phyloP scores from a whole-genome alignment of 1,284 basidiomycete genomes.

The Microstroma glucosiphilum region DNA sequence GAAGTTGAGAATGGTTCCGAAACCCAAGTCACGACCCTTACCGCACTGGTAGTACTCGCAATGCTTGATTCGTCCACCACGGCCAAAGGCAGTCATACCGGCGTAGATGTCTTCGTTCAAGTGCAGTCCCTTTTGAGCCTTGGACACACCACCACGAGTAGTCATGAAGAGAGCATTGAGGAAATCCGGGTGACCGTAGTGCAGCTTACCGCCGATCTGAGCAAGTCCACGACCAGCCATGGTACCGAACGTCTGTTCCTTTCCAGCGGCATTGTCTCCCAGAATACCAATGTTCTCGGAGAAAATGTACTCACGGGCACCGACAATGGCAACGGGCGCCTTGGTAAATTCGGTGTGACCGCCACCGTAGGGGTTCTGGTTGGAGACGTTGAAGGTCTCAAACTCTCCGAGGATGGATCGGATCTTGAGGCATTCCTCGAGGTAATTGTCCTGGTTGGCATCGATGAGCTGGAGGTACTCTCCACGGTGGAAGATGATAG shows the following conservation, averaged over 20 bases:
- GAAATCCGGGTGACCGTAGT: conserved; percentile 99
- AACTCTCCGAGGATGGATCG: conserved; percentile 97
- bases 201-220: conserved; percentile 95
- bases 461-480: conserved; percentile 99
- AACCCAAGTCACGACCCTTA: conserved; percentile 96
- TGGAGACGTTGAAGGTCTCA: conserved; percentile 81
- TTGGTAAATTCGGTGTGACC: conserved; percentile 61
- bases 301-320: conserved; percentile 98
- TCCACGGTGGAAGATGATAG: conserved; percentile 97
- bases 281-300: conserved; percentile 99
- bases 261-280: conserved; percentile 94
- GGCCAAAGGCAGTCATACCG: conserved; percentile 95
- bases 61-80: conserved; percentile 96
- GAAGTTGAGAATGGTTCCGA: conserved; percentile 98
- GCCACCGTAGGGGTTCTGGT: conserved; percentile 84
- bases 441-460: conserved; percentile 99
- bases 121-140: conserved; percentile 97
- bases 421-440: conserved; percentile 99
- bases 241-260: conserved; percentile 99
- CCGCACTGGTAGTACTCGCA: conserved; percentile 96
- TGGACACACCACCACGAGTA: conserved; percentile 94
- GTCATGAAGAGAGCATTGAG: conserved; percentile 96
- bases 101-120: conserved; percentile 99
- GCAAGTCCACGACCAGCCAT: conserved; percentile 88
- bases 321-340: conserved; percentile 90